Evolutionary conservation across 805 yeast genomes (phyloP).

Genomic region (Wickerhamomyces bisporus): DNA sequence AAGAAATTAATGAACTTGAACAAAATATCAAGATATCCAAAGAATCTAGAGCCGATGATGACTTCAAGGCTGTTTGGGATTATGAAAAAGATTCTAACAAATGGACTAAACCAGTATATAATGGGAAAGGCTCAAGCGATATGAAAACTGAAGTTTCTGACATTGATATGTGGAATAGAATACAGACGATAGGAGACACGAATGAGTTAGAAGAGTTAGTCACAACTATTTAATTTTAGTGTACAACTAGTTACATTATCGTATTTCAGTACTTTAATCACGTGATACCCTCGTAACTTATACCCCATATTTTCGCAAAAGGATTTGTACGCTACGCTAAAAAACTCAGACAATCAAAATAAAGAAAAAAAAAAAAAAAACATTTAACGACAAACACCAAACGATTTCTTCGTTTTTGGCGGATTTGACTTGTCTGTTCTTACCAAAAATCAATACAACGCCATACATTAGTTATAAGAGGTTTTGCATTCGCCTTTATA

Average conservation of each 20-base stretch:
- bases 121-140: constrained; percentile 8
- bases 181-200: background rate
- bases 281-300: too few relatives aligned
- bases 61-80: constrained; percentile 51
- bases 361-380: too few relatives aligned
- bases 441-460: too few relatives aligned
- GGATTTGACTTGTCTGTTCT: too few relatives aligned
- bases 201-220: background rate
- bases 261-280: too few relatives aligned
- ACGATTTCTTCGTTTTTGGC: too few relatives aligned
- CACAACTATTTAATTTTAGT: too few relatives aligned
- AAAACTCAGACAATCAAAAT: background rate
- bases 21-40: constrained; percentile 28
- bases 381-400: too few relatives aligned
- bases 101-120: constrained; percentile 52
- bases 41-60: constrained; percentile 25
- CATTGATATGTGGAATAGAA: background rate
- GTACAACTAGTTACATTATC: too few relatives aligned
- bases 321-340: background rate
- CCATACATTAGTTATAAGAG: too few relatives aligned
- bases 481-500: too few relatives aligned
- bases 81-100: constrained; percentile 45
- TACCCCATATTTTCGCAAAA: constrained; percentile 4
- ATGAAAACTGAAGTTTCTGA: background rate
- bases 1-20: constrained; percentile 28